Conservation (phyloP, 176 grass and related monocot genomes). For the Aegilops sharonensis region DNA sequence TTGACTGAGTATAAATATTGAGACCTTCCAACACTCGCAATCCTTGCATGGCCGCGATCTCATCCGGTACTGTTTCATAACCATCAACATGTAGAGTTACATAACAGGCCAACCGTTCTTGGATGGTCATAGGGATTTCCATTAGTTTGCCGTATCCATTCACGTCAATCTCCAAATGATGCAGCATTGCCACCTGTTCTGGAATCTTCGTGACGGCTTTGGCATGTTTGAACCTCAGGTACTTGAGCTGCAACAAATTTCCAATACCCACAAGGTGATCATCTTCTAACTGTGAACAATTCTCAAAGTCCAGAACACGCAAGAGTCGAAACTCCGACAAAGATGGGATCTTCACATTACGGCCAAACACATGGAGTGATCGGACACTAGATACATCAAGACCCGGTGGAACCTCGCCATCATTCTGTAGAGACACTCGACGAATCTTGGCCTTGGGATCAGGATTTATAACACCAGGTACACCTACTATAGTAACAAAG, state of each 20-base stretch:
- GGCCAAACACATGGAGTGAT: background rate
- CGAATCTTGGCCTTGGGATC: background rate
- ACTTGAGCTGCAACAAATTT: background rate
- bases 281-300: background rate
- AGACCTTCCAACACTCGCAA: background rate
- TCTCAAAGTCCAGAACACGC: constrained; percentile 11
- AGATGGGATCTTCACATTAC: background rate
- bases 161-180: constrained; percentile 7
- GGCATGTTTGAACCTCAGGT: constrained; percentile 1
- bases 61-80: background rate
- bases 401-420: background rate
- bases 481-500: constrained; percentile 16
- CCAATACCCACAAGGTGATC: background rate
- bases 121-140: background rate
- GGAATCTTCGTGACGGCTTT: background rate
- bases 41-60: background rate
- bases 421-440: background rate
- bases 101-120: background rate
- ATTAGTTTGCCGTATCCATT: background rate
- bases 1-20: background rate
- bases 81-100: background rate
- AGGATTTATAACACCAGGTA: background rate
- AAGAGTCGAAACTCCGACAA: background rate
- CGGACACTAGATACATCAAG: background rate
- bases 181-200: background rate